Conservation (phyloP, 2,329 filamentous ascomycete genomes). For the Helotiales sp. region DNA sequence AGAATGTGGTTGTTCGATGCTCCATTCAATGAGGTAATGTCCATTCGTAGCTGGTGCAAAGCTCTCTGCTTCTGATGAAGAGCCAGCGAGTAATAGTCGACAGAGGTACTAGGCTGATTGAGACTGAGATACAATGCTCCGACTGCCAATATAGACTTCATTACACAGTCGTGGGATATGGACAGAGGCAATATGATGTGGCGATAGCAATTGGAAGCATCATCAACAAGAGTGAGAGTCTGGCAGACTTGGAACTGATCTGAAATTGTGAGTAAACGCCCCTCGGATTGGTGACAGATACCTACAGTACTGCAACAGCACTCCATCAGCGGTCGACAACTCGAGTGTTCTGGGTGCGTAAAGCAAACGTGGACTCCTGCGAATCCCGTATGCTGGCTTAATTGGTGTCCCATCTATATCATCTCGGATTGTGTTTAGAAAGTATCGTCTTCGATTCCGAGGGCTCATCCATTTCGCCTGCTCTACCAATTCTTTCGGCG, state of each 20-base stretch:
- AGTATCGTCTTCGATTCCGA: conserved; percentile 1
- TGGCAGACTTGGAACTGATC: conserved; percentile 16
- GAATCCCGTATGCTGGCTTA: background rate
- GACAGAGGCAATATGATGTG: conserved; percentile 15
- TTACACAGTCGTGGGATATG: conserved; percentile 12
- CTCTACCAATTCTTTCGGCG: background rate
- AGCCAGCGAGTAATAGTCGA: conserved; percentile 16
- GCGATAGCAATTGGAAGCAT: conserved; percentile 17
- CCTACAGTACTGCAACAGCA: conserved; percentile 16
- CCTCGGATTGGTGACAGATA: background rate
- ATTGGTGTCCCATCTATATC: conserved; percentile 4
- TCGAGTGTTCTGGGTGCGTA: conserved; percentile 1
- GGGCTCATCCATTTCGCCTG: background rate
- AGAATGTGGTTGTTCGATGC: conserved; percentile 14
- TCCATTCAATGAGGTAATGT: conserved; percentile 7
- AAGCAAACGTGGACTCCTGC: background rate
- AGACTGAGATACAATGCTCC: conserved; percentile 15
- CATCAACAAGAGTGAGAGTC: conserved; percentile 16
- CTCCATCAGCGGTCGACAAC: conserved; percentile 10
- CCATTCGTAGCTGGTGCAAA: conserved; percentile 7
- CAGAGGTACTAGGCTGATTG: background rate
- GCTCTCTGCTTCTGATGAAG: conserved; percentile 15
- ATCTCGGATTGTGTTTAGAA: conserved; percentile 9
- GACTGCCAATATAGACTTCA: conserved; percentile 11
- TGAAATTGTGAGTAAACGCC: background rate